A percentile compares a stretch with the other conserved stretches of the same genome.
These are phyloP conservation scores for Kazachstania viticola DNA, from an alignment of 805 yeast species.

Conservation along the genomic window DNA sequence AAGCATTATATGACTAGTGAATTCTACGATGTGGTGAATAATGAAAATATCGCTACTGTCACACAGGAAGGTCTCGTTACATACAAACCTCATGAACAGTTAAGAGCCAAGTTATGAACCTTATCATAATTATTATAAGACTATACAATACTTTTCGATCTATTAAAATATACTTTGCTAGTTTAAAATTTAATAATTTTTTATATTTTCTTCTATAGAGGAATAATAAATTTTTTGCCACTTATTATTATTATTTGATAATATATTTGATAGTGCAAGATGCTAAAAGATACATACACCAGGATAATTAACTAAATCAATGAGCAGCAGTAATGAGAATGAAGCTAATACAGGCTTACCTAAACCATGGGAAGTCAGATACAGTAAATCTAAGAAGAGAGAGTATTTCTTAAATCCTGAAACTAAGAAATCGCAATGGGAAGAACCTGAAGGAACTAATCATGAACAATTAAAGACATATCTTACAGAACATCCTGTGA, in stretches of 20 bases:
- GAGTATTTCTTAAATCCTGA: slow-evolving; percentile 71
- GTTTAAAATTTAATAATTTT: no score
- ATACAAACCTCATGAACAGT: slow-evolving; percentile 11
- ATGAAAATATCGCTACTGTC: slow-evolving; percentile 45
- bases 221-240: no score
- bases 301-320: neutral
- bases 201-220: no score
- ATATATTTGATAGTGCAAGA: neutral
- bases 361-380: slow-evolving; percentile 67
- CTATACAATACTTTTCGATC: no score
- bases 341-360: slow-evolving; percentile 61
- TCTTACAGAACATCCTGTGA: slow-evolving; percentile 45
- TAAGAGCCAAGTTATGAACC: slow-evolving; percentile 16
- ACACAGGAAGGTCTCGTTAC: slow-evolving; percentile 51
- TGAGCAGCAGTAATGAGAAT: neutral
- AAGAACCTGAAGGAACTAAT: slow-evolving; percentile 79
- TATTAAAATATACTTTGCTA: no score
- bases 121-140: no score
- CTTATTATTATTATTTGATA: neutral
- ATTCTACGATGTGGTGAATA: slow-evolving; percentile 36
- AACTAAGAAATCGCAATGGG: slow-evolving; percentile 76
- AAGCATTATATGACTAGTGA: slow-evolving; percentile 49
- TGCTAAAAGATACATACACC: neutral
- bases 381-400: slow-evolving; percentile 68
- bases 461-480: slow-evolving; percentile 44